Evolutionary conservation across 2,329 filamentous ascomycete species (phyloP), one percentile per base, ranked within the genome.

Genomic region (Diaporthe vaccinii): DNA sequence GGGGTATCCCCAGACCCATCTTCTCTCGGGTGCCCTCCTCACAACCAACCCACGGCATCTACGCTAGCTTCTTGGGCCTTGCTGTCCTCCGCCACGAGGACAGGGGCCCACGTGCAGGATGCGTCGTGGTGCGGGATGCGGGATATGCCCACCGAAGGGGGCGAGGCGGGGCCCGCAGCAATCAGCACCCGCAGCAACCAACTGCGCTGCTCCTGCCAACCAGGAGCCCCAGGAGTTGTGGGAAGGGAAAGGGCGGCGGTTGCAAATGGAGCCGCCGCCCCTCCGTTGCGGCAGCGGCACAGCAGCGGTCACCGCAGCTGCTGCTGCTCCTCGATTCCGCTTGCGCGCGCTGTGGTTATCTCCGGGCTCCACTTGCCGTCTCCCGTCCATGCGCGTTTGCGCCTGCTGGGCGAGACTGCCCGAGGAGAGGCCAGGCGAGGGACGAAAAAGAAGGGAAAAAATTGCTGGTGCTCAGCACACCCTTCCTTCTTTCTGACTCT

Each of bases 321-420:
- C 44, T 1, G 36, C 36, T 5, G 36, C 36, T 8, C 28, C 28
- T 53, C 57, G 36, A 41, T 65, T 10, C 58, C 46, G 46, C 25
- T 7, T 46, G 59, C 59, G n/a, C 39, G 28, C 28, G 34, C n/a
- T 53, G 55, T 51, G 65, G 46, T 31, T 53, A 72, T 62, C 57
- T 62, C 34, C 70, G 58, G 46, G 31, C 46, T 55, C 70, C 70
- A 62, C 58, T 44, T 55, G 25, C 59, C 34, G 53, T 14, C 22
- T 53, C 31, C 58, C 58, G 36, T 65, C 70, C 12, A 73, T 65
- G 70, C 70, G 36, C 28, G 68, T 31, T 58, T 51, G 57, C 55
- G 49, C 31, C 36, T 62, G 36, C 31, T 41, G 58, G 36, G 10
- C 25, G 4, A 31, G n/a, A 49, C 44, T 14, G 49, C 25, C 4